Evolutionary conservation across 768 basidiomycete species (phyloP).

Genomic region (Steccherinum ochraceum): DNA sequence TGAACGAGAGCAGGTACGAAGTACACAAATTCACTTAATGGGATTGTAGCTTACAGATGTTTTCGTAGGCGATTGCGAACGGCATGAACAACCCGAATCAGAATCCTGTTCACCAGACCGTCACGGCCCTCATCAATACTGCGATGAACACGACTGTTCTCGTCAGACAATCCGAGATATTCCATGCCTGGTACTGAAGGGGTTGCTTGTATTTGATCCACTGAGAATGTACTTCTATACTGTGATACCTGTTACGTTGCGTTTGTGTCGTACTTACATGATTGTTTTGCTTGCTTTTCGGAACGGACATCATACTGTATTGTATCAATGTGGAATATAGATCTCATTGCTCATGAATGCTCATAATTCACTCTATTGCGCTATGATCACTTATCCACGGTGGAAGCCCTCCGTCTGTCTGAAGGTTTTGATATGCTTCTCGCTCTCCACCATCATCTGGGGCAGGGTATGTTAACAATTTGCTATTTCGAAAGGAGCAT

Average conservation of each 20-base stretch:
- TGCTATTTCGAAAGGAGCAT: too few species aligned
- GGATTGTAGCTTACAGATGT: too few species aligned
- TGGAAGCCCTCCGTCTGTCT: constrained; percentile 68
- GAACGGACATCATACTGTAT: neutral
- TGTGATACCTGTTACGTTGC: neutral
- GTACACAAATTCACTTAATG: too few species aligned
- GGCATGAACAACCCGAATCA: constrained; percentile 18
- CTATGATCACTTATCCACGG: too few species aligned
- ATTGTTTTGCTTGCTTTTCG: neutral
- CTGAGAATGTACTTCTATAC: neutral
- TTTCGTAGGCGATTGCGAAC: constrained; percentile 18
- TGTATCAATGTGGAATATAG: constrained; percentile 3
- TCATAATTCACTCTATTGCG: constrained; percentile 1
- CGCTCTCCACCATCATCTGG: constrained; percentile 75
- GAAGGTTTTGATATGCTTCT: constrained; percentile 59
- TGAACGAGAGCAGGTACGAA: constrained; percentile 73
- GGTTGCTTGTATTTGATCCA: constrained; percentile 5
- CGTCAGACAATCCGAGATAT: constrained; percentile 74
- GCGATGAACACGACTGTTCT: constrained; percentile 85
- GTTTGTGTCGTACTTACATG: neutral
- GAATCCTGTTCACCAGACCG: constrained; percentile 69
- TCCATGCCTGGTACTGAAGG: constrained; percentile 3
- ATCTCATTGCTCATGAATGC: constrained; percentile 3
- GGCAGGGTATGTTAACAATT: too few species aligned
- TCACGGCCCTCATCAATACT: constrained; percentile 74